Evolutionary conservation across 1,284 basidiomycete species (phyloP).

Genomic region (Anthracocystis setariae): DNA sequence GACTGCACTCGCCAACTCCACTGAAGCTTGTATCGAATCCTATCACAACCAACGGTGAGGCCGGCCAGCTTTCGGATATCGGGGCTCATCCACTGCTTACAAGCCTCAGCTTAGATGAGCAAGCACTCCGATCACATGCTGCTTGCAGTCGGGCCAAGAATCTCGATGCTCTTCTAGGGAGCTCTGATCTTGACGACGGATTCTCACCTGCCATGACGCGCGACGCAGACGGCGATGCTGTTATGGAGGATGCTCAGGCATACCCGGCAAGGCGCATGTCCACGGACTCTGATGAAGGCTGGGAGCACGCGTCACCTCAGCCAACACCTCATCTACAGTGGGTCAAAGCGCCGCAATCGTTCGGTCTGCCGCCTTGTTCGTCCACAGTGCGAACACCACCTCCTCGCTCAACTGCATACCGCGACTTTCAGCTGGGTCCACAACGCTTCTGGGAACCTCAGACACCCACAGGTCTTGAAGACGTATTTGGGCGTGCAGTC

Average conservation of each 20-base stretch:
- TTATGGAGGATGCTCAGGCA: constrained; percentile 36
- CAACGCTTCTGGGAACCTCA: constrained; percentile 55
- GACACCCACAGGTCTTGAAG: constrained; percentile 56
- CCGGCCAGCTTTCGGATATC: neutral
- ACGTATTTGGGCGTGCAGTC: constrained; percentile 48
- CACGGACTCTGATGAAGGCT: constrained; percentile 19
- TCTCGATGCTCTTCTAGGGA: neutral
- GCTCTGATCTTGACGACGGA: neutral
- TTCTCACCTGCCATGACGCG: neutral
- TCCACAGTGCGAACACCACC: neutral
- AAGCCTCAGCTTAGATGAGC: constrained; percentile 32
- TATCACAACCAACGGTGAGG: neutral
- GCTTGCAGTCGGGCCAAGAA: neutral
- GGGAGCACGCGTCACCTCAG: constrained; percentile 1
- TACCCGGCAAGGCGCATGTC: constrained; percentile 24
- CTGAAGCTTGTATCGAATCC: constrained; percentile 39
- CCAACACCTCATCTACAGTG: constrained; percentile 5
- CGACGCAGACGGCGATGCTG: constrained; percentile 35
- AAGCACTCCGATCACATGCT: neutral
- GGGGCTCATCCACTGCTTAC: constrained; percentile 19
- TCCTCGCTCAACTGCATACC: constrained; percentile 4
- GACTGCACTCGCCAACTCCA: constrained; percentile 16
- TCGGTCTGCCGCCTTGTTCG: neutral
- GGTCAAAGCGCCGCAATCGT: constrained; percentile 3
- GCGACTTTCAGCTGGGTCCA: constrained; percentile 48